Evolutionary conservation across 495 filamentous ascomycete genomes (phyloP), one percentile per base, ranked within the genome.

Genomic region (Alectoria sarmentosa): DNA sequence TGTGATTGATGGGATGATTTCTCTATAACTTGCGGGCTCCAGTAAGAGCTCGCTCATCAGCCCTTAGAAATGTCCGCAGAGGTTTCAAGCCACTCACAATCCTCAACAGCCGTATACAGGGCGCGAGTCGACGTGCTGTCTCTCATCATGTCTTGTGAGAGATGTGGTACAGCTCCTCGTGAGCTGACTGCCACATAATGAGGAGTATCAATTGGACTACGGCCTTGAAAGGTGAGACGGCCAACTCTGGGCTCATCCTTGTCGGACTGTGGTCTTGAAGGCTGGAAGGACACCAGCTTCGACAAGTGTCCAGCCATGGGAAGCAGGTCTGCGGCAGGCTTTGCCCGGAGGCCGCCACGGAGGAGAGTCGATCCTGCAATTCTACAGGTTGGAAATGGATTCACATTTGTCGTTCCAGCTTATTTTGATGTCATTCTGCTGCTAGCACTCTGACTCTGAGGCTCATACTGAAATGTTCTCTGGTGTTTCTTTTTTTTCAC

Each of bases 81-180:
- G 42, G 37, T 34, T 32, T n/a, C 10, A 11, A 55, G 38, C 38
- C 36, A 82, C 88, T 77, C 77, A 97, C 94, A 98, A 75, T 98
- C 95, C 82, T 98, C 94, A 17, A 98, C 75, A 17, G 89, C 90
- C 63, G 91, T 78, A 74, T 93, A 96, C 32, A 91, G 78, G 57
- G 88, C 90, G 26, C 74, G 76, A 49, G 92, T 78, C 9, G 82
- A 70, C 10, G 86, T 84, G 67, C 88, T 81, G 42, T 85, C 83
- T 34, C 75, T 74, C 66, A 93, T 76, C 67, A 88, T 87, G 78
- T 98, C 94, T 61, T 91, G 93, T 21, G 92, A 85, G 60, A 98
- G 75, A 76, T 98, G 94, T 30, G 94, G 90, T 37, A 97, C 77
- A 3, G 80, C 82, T 15, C 94, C 94, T 65, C 94, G 83, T 48